A percentile compares a stretch with the other conserved stretches of the same genome.
phyloP scores from a whole-genome alignment of 202 grass and related monocot genomes.

The Thinopyrum obtusiflorum region DNA sequence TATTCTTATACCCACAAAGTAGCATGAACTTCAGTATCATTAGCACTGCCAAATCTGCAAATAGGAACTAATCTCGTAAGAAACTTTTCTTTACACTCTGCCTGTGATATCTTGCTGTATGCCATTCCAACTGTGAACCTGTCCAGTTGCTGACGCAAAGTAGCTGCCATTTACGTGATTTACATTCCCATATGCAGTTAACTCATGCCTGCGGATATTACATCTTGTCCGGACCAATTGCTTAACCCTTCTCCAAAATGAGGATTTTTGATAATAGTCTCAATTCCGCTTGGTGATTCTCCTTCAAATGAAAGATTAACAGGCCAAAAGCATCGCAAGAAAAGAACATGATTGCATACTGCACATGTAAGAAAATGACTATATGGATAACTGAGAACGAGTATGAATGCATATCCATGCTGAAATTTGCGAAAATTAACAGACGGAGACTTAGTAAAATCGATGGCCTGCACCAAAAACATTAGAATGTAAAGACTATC shows the following conservation, averaged over 20 bases:
- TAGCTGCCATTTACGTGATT: slow-evolving; percentile 63
- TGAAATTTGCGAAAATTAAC: neutral
- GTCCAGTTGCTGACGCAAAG: slow-evolving; percentile 73
- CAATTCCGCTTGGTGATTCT: slow-evolving; percentile 32
- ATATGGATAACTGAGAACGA: neutral
- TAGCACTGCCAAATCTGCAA: too few relatives aligned
- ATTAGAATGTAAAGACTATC: slow-evolving; percentile 2
- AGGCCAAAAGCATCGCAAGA: neutral
- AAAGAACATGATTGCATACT: neutral
- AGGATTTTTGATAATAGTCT: slow-evolving; percentile 69
- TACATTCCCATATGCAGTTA: slow-evolving; percentile 60
- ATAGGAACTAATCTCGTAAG: slow-evolving; percentile 39
- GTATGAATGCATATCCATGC: neutral
- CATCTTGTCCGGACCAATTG: slow-evolving; percentile 96
- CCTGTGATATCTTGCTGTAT: slow-evolving; percentile 91
- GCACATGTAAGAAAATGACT: neutral
- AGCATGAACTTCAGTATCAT: too few relatives aligned
- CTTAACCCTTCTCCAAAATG: slow-evolving; percentile 73
- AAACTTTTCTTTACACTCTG: slow-evolving; percentile 62
- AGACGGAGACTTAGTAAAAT: neutral
- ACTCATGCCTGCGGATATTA: slow-evolving; percentile 70
- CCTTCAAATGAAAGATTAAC: slow-evolving; percentile 44
- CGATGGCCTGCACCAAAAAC: neutral
- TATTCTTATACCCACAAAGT: too few relatives aligned
- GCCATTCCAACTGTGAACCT: slow-evolving; percentile 78